A percentile compares a stretch with the other conserved stretches of the same genome.
Evolutionary conservation across 768 basidiomycete genomes (phyloP).

Genomic region (Pleurotus giganteus): DNA sequence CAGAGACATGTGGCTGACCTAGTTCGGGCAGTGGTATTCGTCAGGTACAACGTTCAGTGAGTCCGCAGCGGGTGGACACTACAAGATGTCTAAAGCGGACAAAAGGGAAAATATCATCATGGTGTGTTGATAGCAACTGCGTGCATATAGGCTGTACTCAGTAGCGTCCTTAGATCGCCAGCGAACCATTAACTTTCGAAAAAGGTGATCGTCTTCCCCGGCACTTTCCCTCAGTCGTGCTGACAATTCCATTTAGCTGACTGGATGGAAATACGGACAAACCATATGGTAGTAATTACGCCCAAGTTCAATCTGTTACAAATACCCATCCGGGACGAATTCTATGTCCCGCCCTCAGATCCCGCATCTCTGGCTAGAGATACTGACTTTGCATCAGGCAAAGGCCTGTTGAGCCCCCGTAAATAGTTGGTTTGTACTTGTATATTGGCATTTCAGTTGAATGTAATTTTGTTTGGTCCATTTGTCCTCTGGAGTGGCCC

Average conservation of each 20-base stretch:
- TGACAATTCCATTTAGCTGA: constrained; percentile 53
- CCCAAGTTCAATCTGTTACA: constrained; percentile 94
- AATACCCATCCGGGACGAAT: constrained; percentile 93
- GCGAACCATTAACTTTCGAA: constrained; percentile 96
- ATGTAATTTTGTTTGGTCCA: no score
- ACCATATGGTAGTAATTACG: constrained; percentile 93
- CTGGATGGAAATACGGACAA: constrained; percentile 99
- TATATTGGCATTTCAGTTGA: background rate
- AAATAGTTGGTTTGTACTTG: constrained; percentile 14
- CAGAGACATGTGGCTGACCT: background rate
- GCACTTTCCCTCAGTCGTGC: constrained; percentile 3
- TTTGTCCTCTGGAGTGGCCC: no score
- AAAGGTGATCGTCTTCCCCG: constrained; percentile 48
- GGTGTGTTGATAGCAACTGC: constrained; percentile 34
- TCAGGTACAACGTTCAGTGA: constrained; percentile 94
- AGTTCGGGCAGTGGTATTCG: constrained; percentile 74
- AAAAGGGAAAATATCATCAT: constrained; percentile 96
- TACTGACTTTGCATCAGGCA: constrained; percentile 83
- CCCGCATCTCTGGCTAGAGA: constrained; percentile 66
- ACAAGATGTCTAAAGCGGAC: constrained; percentile 94
- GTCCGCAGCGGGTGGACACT: constrained; percentile 84
- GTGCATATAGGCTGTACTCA: constrained; percentile 2
- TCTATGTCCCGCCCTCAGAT: constrained; percentile 85
- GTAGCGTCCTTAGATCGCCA: constrained; percentile 59
- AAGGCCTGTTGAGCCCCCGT: constrained; percentile 75